Percentiles rank a stretch among this genome's conserved stretches.
Conservation (phyloP, 139 green algal species). For the Nannochloris sp. region DNA sequence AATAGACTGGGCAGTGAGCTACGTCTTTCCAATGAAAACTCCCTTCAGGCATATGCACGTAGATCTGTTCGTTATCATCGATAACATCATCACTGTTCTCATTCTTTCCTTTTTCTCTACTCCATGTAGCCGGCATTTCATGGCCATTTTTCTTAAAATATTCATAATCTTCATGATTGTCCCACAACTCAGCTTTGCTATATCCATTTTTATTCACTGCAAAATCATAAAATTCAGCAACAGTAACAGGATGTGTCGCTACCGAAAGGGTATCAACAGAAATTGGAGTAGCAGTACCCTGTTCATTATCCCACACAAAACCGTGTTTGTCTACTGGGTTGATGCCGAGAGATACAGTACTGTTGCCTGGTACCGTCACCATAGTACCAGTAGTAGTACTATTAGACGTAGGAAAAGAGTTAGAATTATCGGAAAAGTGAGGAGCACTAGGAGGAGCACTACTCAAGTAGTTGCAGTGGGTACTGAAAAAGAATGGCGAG, state of each 20-base stretch:
- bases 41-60: conserved; percentile 35
- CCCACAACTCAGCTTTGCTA: conserved; percentile 28
- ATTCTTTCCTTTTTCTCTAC: background rate
- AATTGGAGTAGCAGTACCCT: conserved; percentile 9
- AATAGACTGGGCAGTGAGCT: conserved; percentile 16
- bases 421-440: no score
- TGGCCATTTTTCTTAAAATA: conserved; percentile 20
- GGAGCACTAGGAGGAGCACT: background rate
- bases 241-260: conserved; percentile 29
- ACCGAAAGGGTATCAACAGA: conserved; percentile 19
- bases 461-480: conserved; percentile 1
- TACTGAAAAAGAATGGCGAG: conserved; percentile 2
- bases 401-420: no score
- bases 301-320: conserved; percentile 62
- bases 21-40: conserved; percentile 27
- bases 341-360: conserved; percentile 14
- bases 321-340: background rate
- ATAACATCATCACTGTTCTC: background rate
- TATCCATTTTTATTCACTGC: conserved; percentile 36
- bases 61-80: conserved; percentile 2
- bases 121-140: conserved; percentile 42
- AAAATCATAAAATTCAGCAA: conserved; percentile 44
- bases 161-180: conserved; percentile 14
- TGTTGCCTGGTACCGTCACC: background rate
- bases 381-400: no score